phyloP scores from a whole-genome alignment of 108 stramenopile species.

The Nitzschia sp. region DNA sequence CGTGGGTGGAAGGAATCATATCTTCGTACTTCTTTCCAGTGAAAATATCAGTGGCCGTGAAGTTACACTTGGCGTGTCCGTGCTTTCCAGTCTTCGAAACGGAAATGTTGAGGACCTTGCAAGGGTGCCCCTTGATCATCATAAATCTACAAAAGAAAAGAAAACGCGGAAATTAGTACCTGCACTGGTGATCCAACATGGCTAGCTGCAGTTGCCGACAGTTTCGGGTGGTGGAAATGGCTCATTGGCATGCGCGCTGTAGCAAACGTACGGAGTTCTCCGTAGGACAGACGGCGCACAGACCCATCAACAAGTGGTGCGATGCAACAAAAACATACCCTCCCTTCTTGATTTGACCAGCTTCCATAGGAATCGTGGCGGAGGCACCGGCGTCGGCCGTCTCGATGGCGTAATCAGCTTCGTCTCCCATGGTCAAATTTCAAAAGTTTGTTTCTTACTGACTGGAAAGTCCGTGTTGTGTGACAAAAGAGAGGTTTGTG shows the following conservation, averaged over 20 bases:
- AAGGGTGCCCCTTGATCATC: conserved; percentile 98
- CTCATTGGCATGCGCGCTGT: conserved; percentile 10
- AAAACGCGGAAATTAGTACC: not conserved
- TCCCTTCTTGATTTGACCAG: conserved; percentile 95
- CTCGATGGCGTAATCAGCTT: conserved; percentile 82
- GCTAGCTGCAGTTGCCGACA: too few relatives aligned
- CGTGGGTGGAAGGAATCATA: conserved; percentile 98
- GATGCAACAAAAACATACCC: conserved; percentile 55
- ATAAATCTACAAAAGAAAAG: conserved; percentile 62
- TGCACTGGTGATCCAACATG: too few relatives aligned
- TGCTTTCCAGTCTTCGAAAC: conserved; percentile 99
- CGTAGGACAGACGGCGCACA: not conserved
- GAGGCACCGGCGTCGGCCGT: conserved; percentile 92
- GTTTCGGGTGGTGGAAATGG: not conserved
- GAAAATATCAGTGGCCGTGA: conserved; percentile 98
- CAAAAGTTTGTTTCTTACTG: too few relatives aligned
- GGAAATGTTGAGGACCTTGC: conserved; percentile 98
- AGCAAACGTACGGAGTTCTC: not conserved
- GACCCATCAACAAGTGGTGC: too few relatives aligned
- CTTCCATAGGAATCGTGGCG: conserved; percentile 91
- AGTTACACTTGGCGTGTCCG: conserved; percentile 99
- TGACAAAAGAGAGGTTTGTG: too few relatives aligned
- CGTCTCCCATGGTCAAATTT: conserved; percentile 88
- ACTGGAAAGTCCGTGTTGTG: too few relatives aligned
- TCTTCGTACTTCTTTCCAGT: conserved; percentile 99